Evolutionary conservation across 1,284 basidiomycete species (phyloP).

Genomic region (Bjerkandera adusta): DNA sequence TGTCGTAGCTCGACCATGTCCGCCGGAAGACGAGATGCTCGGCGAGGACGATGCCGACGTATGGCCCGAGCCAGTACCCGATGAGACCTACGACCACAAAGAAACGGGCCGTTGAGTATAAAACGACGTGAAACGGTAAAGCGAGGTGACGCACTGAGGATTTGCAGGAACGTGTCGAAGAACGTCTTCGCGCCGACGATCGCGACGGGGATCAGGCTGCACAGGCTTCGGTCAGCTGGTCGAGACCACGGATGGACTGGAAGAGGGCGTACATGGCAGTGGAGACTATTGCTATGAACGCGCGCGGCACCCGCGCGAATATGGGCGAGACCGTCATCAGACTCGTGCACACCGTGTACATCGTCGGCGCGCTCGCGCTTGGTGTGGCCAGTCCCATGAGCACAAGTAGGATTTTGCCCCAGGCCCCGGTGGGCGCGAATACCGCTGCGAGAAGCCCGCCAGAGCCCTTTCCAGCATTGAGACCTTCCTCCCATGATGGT

Average conservation of each 20-base stretch:
- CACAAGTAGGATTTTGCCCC: conserved; percentile 60
- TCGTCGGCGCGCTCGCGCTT: conserved; percentile 63
- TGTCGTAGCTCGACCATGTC: conserved; percentile 32
- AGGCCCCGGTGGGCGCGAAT: conserved; percentile 42
- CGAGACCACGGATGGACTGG: neutral
- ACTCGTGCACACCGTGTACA: conserved; percentile 76
- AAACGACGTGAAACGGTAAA: conserved; percentile 5
- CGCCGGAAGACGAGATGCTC: conserved; percentile 60
- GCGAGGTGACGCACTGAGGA: conserved; percentile 42
- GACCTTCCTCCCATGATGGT: conserved; percentile 54
- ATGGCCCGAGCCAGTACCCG: conserved; percentile 62
- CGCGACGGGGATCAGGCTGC: conserved; percentile 55
- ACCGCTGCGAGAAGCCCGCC: conserved; percentile 48
- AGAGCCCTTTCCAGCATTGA: conserved; percentile 52
- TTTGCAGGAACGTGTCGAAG: conserved; percentile 53
- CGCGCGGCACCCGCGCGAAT: conserved; percentile 63
- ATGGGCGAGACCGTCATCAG: conserved; percentile 66
- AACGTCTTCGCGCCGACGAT: conserved; percentile 60
- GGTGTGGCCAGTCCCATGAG: conserved; percentile 54
- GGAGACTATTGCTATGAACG: conserved; percentile 68
- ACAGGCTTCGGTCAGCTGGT: neutral
- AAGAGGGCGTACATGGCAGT: conserved; percentile 55
- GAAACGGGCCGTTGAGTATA: neutral
- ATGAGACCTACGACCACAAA: conserved; percentile 38
- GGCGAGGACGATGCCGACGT: conserved; percentile 48